Evolutionary conservation across 352 stramenopile genomes (phyloP).

Genomic region (Globisporangium okanoganense): DNA sequence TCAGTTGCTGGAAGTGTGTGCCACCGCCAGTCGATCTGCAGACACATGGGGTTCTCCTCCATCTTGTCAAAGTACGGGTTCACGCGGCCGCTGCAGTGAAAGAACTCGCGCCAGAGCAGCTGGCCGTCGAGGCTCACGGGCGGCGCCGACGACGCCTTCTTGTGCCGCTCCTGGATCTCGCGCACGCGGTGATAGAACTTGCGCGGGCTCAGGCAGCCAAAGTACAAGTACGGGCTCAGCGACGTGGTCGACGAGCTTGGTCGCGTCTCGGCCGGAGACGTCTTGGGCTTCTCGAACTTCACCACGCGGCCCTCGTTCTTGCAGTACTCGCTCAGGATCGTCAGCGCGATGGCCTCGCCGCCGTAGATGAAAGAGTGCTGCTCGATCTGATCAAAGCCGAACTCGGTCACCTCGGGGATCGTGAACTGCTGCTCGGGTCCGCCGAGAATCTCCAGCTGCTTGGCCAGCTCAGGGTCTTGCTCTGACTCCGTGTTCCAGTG

Average conservation of each 20-base stretch:
- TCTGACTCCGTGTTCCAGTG: conserved; percentile 27
- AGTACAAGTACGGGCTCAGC: conserved; percentile 93
- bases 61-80: conserved; percentile 94
- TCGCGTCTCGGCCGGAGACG: conserved; percentile 83
- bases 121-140: conserved; percentile 93
- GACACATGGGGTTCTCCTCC: conserved; percentile 90
- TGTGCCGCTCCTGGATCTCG: conserved; percentile 66
- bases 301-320: conserved; percentile 83
- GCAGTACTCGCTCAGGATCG: conserved; percentile 65
- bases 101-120: conserved; percentile 96
- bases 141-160: conserved; percentile 69
- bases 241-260: conserved; percentile 94
- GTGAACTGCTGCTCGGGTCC: conserved; percentile 61
- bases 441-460: conserved; percentile 34
- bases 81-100: conserved; percentile 77
- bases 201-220: conserved; percentile 90
- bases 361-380: conserved; percentile 76
- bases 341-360: conserved; percentile 61
- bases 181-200: conserved; percentile 90
- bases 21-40: conserved; percentile 84
- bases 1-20: conserved; percentile 78
- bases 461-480: conserved; percentile 24
- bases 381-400: conserved; percentile 46
- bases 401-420: conserved; percentile 61
- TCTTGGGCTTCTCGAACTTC: conserved; percentile 98